Conservation (phyloP, 257 asterid genomes). For the Euphrasia confusa region DNA sequence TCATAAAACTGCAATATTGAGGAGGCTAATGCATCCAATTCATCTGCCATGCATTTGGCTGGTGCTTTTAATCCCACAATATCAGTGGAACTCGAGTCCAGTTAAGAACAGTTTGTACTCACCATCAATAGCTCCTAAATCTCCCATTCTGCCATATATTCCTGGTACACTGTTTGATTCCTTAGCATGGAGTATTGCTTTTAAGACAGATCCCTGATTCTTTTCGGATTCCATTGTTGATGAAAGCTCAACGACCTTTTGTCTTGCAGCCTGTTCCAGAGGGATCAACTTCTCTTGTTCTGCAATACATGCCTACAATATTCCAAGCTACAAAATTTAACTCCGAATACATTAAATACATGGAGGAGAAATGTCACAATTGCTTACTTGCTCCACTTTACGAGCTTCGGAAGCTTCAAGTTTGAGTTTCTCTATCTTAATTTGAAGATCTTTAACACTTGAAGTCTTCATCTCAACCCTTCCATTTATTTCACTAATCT, state of each 20-base stretch:
- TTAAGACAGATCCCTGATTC: slow-evolving; percentile 81
- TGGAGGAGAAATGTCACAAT: not conserved
- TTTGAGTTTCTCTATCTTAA: slow-evolving; percentile 51
- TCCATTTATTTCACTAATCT: slow-evolving; percentile 50
- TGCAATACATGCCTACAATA: slow-evolving; percentile 48
- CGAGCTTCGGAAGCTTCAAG: slow-evolving; percentile 59
- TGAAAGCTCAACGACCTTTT: slow-evolving; percentile 73
- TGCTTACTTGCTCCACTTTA: slow-evolving; percentile 59
- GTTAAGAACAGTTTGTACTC: slow-evolving; percentile 21
- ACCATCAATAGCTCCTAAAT: slow-evolving; percentile 97
- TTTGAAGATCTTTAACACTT: slow-evolving; percentile 38
- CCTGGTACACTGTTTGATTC: slow-evolving; percentile 71
- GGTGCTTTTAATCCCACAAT: not conserved
- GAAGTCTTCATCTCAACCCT: slow-evolving; percentile 53
- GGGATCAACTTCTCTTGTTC: slow-evolving; percentile 71
- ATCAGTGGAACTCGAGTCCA: not conserved
- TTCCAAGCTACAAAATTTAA: slow-evolving; percentile 9
- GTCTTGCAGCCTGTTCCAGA: slow-evolving; percentile 83
- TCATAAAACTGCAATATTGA: not conserved
- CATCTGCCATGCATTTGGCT: slow-evolving; percentile 2
- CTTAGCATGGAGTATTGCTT: slow-evolving; percentile 84
- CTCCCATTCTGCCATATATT: slow-evolving; percentile 93
- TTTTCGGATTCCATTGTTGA: slow-evolving; percentile 80
- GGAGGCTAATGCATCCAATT: slow-evolving; percentile 1
- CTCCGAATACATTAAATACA: not conserved